These are phyloP conservation scores for Eucalyptus erythrocorys DNA, from an alignment of 345 rosid genomes.

Conservation along the genomic window DNA sequence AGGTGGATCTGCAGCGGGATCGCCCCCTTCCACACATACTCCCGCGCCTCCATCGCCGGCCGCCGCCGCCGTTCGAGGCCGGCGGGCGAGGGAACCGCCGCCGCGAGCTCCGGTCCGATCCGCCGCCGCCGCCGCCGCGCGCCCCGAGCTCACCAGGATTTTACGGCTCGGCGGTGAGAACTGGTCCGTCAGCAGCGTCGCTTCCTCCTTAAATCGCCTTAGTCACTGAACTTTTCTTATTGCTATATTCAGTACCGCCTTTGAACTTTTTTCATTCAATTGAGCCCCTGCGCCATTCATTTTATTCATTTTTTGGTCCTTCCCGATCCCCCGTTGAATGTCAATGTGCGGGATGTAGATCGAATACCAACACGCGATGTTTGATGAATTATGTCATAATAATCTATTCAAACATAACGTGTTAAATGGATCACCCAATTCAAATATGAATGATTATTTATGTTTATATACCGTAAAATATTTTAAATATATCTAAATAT, in stretches of 20 bases:
- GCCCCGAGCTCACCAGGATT: background rate
- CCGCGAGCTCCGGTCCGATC: background rate
- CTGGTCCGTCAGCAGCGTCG: background rate
- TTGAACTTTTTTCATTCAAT: background rate
- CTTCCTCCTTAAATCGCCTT: background rate
- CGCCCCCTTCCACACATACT: constrained; percentile 83
- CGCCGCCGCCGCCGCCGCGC: no score
- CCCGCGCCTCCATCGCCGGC: constrained; percentile 45
- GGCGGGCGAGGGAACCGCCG: background rate
- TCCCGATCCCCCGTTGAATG: background rate
- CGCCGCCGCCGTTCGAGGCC: background rate
- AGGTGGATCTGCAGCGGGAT: constrained; percentile 85
- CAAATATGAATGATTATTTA: background rate
- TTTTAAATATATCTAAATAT: background rate
- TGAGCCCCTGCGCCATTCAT: background rate
- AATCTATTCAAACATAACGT: background rate
- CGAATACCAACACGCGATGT: background rate
- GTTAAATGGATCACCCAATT: background rate
- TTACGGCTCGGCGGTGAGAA: background rate
- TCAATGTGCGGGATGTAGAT: background rate
- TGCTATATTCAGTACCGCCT: background rate
- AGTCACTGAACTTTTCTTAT: background rate
- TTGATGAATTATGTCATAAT: background rate
- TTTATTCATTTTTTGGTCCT: background rate
- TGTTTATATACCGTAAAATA: background rate